Conservation (phyloP, 768 basidiomycete species). For the Trametes meyenii region DNA sequence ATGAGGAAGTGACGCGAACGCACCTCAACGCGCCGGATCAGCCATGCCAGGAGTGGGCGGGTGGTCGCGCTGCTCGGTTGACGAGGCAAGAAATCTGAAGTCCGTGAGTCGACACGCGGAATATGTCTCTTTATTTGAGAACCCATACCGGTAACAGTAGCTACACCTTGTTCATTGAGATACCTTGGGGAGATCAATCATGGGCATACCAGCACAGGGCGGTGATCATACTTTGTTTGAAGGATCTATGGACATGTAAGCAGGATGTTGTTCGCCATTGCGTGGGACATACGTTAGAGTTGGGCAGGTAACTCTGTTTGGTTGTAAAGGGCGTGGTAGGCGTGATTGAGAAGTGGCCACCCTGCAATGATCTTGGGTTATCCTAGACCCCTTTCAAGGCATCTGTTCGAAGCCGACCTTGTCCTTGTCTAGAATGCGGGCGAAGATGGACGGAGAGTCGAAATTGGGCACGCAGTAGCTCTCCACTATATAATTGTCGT, state of each 20-base stretch:
- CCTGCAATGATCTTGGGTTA: slow-evolving; percentile 41
- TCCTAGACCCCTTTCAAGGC: not conserved
- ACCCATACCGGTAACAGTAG: slow-evolving; percentile 69
- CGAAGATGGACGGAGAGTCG: slow-evolving; percentile 92
- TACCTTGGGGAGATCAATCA: slow-evolving; percentile 46
- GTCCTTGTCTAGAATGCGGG: slow-evolving; percentile 84
- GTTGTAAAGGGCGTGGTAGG: slow-evolving; percentile 69
- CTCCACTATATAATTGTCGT: slow-evolving; percentile 57
- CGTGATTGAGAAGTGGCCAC: slow-evolving; percentile 91
- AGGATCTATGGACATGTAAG: slow-evolving; percentile 55
- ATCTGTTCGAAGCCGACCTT: slow-evolving; percentile 43
- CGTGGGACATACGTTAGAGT: slow-evolving; percentile 65
- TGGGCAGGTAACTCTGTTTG: slow-evolving; percentile 84
- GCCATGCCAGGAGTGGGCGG: slow-evolving; percentile 79
- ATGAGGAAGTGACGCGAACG: slow-evolving; percentile 1
- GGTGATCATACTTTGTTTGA: slow-evolving; percentile 67
- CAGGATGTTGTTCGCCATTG: not conserved
- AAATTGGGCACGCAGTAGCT: slow-evolving; percentile 93
- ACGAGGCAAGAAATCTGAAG: slow-evolving; percentile 78
- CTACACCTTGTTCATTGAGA: slow-evolving; percentile 86
- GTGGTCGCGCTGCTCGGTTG: slow-evolving; percentile 43
- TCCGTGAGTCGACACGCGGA: slow-evolving; percentile 7
- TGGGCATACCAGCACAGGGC: not conserved
- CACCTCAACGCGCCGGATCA: slow-evolving; percentile 80
- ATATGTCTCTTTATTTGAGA: not conserved